Conservation (phyloP, 2,329 filamentous ascomycete species). For the Pyricularia pennisetigena region DNA sequence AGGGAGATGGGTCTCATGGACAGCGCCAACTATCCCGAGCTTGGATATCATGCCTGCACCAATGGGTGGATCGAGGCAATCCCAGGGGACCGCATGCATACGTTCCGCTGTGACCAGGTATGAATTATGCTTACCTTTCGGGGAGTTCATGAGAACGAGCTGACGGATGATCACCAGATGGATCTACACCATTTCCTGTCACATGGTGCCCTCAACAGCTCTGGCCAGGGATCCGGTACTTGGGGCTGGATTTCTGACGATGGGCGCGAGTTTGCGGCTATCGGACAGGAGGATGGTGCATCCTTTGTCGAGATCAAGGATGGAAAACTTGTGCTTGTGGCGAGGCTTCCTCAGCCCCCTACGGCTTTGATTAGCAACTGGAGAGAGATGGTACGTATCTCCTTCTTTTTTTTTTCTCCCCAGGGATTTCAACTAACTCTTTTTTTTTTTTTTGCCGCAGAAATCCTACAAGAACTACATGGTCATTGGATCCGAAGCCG, state of each 20-base stretch:
- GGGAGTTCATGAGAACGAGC: conserved; percentile 10
- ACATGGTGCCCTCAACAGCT: neutral
- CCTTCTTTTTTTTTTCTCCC: conserved; percentile 12
- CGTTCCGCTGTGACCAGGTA: conserved; percentile 5
- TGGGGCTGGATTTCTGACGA: conserved; percentile 37
- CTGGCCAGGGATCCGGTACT: conserved; percentile 1
- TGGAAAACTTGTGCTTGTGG: conserved; percentile 41
- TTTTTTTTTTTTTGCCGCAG: conserved; percentile 42
- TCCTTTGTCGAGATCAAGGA: conserved; percentile 40
- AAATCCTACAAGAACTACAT: conserved; percentile 32
- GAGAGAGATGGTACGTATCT: conserved; percentile 38
- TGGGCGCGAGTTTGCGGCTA: conserved; percentile 44
- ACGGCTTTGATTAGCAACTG: conserved; percentile 20
- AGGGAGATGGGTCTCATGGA: conserved; percentile 3
- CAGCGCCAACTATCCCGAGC: conserved; percentile 1
- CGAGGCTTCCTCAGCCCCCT: conserved; percentile 37
- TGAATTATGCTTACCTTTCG: too few relatives aligned
- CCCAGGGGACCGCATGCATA: conserved; percentile 5
- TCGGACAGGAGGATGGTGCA: conserved; percentile 43
- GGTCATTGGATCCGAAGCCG: conserved; percentile 29
- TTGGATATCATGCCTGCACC: conserved; percentile 2
- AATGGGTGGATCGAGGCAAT: conserved; percentile 3
- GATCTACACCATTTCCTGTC: conserved; percentile 5
- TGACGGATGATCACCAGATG: conserved; percentile 10
- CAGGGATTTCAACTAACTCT: conserved; percentile 8